Evolutionary conservation across 306 rosid genomes (phyloP), one percentile per base, ranked within the genome.

Genomic region (Cucurbita ficifolia): DNA sequence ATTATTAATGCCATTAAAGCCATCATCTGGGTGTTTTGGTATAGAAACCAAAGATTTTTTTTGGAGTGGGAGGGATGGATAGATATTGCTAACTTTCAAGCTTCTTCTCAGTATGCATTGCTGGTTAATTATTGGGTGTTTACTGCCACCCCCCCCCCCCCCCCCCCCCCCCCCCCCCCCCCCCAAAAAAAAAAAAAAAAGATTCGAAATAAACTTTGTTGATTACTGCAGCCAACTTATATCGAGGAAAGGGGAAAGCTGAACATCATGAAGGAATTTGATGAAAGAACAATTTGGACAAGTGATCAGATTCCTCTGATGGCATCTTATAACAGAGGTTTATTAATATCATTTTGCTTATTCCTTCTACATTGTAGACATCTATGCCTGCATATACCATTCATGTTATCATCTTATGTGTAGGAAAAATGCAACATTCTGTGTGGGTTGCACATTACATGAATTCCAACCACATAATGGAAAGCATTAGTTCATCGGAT

Each of bases 341-440:
- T 21, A 19, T 19, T 45, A 45, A 62, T 77, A 48, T 75, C 64
- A 76, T 63, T 38, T 62, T 56, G 35, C 17, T 75, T 53, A 72
- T 79, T 70, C 62, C 69, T 77, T 59, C 72, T 24, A 43, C 56
- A 72, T 75, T 69, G 61, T 63, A 71, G 73, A 62, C 13, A 39
- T 52, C 7, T 53, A 6, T 9, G 18, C 57, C 18, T 63, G 3
- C 71, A 17, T 61, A 39, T 21, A 53, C 61, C 54, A 62, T 70
- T 77, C 65, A 74, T 75, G 19, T 11, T 40, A 35, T 61, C 76
- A 65, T 74, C 24, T 67, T 76, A 60, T 84, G 75, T 87, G 81
- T 91, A 93, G 97, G 97, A 76, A 90, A 87, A 91, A 87, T 88
- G 97, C 98, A 90, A 70, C 98, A 93, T 79, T 93, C 98, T 33